phyloP scores from a whole-genome alignment of 768 basidiomycete genomes.

The Lactarius pseudohatsudake region DNA sequence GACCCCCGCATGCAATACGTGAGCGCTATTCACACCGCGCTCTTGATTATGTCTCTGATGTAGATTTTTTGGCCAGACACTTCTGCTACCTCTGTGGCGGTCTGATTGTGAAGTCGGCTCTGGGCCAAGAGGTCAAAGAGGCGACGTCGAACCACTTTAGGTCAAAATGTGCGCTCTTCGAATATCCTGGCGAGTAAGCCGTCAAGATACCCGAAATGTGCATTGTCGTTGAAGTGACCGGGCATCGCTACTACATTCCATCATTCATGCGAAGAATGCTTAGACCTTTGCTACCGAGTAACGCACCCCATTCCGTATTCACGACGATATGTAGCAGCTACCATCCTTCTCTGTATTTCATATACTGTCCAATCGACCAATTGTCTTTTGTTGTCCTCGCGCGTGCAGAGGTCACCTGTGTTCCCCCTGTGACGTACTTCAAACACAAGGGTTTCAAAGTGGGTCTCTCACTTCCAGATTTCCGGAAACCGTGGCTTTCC shows the following conservation, averaged over 20 bases:
- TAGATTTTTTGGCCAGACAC: conserved; percentile 35
- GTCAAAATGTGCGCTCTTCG: conserved; percentile 38
- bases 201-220: not conserved
- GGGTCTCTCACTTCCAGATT: not conserved
- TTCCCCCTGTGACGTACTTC: not conserved
- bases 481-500: not conserved
- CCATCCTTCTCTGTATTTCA: not conserved
- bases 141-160: conserved; percentile 39
- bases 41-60: conserved; percentile 1
- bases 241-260: not conserved
- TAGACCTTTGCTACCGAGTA: not conserved
- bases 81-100: conserved; percentile 56
- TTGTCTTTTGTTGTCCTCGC: not conserved
- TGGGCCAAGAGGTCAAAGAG: conserved; percentile 35
- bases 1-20: conserved; percentile 56
- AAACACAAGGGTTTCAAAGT: not conserved
- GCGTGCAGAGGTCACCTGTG: not conserved
- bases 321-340: not conserved
- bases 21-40: not conserved
- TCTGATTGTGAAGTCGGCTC: conserved; percentile 44
- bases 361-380: not conserved
- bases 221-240: not conserved
- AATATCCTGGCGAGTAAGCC: conserved; percentile 20
- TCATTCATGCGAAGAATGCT: not conserved
- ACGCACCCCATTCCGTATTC: not conserved